phyloP scores from a whole-genome alignment of 805 yeast species.

The Lipomyces yamanashiensis region DNA sequence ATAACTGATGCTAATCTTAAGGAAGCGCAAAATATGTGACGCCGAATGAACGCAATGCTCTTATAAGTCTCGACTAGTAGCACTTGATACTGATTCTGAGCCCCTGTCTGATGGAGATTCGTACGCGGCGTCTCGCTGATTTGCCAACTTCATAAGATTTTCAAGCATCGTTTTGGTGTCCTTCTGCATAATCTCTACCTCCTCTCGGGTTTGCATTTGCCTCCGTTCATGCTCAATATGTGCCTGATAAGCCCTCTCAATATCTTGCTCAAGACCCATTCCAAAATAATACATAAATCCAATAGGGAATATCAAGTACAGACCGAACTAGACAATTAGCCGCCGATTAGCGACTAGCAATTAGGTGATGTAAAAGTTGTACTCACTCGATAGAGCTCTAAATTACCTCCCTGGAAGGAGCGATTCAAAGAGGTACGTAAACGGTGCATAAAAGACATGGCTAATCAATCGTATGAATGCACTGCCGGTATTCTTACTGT shows the following conservation, averaged over 20 bases:
- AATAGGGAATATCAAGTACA: constrained; percentile 32
- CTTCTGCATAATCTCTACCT: background rate
- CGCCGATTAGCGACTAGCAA: background rate
- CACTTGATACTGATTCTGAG: too few relatives aligned
- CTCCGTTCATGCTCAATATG: constrained; percentile 6
- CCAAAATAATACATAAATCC: constrained; percentile 34
- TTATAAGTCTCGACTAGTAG: too few relatives aligned
- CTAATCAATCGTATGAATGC: too few relatives aligned
- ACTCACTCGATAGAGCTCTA: constrained; percentile 30
- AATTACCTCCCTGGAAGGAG: constrained; percentile 28
- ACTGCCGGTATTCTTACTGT: too few relatives aligned
- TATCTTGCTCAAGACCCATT: constrained; percentile 32
- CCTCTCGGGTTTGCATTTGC: background rate
- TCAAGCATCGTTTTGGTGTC: background rate
- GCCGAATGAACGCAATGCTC: too few relatives aligned
- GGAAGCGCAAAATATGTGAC: too few relatives aligned
- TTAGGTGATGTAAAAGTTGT: background rate
- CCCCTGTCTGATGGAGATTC: too few relatives aligned
- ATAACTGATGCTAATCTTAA: too few relatives aligned
- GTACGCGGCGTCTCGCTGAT: too few relatives aligned
- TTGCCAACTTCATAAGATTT: background rate
- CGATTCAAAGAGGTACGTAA: constrained; percentile 18
- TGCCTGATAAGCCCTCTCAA: constrained; percentile 21
- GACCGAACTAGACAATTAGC: constrained; percentile 19
- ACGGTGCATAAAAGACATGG: constrained; percentile 11